phyloP scores from a whole-genome alignment of 2,329 filamentous ascomycete species.

The Phaeosphaeriaceae sp. region DNA sequence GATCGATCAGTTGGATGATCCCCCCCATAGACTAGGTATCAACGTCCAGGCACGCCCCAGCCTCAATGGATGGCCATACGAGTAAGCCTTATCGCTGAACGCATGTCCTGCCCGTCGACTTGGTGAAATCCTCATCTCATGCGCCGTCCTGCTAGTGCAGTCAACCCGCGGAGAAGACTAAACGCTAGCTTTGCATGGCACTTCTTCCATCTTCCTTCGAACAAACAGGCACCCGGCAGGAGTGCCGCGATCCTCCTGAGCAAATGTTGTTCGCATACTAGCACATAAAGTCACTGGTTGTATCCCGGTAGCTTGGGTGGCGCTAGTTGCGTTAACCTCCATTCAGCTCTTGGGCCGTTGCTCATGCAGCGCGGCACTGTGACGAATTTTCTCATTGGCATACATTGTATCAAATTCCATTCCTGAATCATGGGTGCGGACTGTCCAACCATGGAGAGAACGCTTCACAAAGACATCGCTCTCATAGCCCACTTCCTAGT shows the following conservation, averaged over 20 bases:
- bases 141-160: no score
- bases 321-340: slow-evolving; percentile 5
- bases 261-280: neutral
- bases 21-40: no score
- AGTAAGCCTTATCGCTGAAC: neutral
- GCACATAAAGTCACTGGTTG: neutral
- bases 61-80: neutral
- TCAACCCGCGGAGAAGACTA: no score
- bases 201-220: no score
- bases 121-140: no score
- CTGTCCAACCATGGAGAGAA: neutral
- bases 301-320: slow-evolving; percentile 2
- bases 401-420: neutral
- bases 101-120: no score
- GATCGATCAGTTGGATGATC: neutral
- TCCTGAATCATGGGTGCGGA: neutral
- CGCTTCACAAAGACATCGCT: slow-evolving; percentile 5
- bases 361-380: slow-evolving; percentile 2
- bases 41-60: neutral
- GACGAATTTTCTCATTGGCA: slow-evolving; percentile 5
- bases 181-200: no score
- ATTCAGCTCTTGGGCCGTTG: slow-evolving; percentile 9
- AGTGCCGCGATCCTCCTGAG: neutral
- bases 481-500: neutral
- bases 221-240: neutral